Conservation (phyloP, 176 grass and related monocot species). For the Aegilops bicornis region DNA sequence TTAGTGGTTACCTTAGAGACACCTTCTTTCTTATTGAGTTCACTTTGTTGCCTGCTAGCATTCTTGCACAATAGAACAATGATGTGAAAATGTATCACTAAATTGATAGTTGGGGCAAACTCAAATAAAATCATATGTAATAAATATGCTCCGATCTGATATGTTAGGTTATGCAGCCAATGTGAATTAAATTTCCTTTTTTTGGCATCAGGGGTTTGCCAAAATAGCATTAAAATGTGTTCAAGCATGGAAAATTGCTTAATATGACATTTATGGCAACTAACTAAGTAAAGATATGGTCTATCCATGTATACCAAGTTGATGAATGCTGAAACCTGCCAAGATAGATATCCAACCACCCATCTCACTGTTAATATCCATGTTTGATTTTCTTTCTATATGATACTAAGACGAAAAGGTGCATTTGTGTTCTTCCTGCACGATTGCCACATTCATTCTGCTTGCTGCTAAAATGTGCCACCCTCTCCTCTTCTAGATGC, state of each 20-base stretch:
- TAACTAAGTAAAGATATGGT: background rate
- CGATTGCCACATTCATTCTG: background rate
- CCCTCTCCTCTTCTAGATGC: background rate
- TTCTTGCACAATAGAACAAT: constrained; percentile 19
- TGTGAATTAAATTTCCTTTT: constrained; percentile 6
- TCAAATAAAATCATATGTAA: constrained; percentile 8
- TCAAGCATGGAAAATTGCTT: background rate
- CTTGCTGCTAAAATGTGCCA: constrained; percentile 26
- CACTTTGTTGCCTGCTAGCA: background rate
- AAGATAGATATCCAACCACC: background rate
- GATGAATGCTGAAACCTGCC: constrained; percentile 13
- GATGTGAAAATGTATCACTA: background rate
- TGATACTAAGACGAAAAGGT: constrained; percentile 2
- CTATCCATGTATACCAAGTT: background rate
- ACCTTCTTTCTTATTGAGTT: background rate
- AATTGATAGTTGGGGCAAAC: background rate
- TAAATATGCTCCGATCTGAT: constrained; percentile 8
- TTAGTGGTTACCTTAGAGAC: constrained; percentile 2
- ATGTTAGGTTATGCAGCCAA: background rate
- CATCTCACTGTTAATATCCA: background rate
- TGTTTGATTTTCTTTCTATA: constrained; percentile 25
- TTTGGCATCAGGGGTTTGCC: background rate
- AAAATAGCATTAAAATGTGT: constrained; percentile 5
- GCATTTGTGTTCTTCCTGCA: background rate
- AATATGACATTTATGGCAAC: background rate